Percentiles rank a stretch among this genome's conserved stretches.
phyloP scores from a whole-genome alignment of 441 rosid genomes.

The Euphorbia celastroides region DNA sequence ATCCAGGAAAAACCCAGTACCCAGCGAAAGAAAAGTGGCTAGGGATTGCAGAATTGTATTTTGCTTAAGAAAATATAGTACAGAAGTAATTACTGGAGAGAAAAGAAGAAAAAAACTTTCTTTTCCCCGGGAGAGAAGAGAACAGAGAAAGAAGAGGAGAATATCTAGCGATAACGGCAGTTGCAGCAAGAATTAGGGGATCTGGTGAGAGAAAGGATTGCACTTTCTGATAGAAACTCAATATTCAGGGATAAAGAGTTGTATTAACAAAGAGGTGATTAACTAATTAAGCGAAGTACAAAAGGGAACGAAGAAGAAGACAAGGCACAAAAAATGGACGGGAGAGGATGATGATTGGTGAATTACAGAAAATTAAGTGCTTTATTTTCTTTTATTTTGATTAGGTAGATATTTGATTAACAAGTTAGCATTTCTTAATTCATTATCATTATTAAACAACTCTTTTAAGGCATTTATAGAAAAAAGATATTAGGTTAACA shows the following conservation, averaged over 20 bases:
- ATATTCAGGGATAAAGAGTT: conserved; percentile 23
- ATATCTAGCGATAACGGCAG: conserved; percentile 25
- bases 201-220: conserved; percentile 24
- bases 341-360: neutral
- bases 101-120: neutral
- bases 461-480: too few species aligned
- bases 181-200: conserved; percentile 31
- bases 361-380: too few species aligned
- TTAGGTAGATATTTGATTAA: too few species aligned
- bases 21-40: conserved; percentile 12
- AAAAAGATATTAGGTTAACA: too few species aligned
- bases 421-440: too few species aligned
- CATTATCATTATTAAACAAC: too few species aligned
- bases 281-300: neutral
- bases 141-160: conserved; percentile 1
- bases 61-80: neutral
- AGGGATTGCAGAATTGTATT: conserved; percentile 20
- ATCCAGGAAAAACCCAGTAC: conserved; percentile 25
- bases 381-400: too few species aligned
- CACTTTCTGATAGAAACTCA: conserved; percentile 22
- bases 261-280: neutral
- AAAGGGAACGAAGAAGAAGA: neutral
- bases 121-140: conserved; percentile 5
- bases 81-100: neutral
- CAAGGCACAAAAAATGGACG: neutral